Percentiles rank a stretch among this genome's conserved stretches.
phyloP scores from a whole-genome alignment of 1,284 basidiomycete species.

The Rhizopogon hawkerae region DNA sequence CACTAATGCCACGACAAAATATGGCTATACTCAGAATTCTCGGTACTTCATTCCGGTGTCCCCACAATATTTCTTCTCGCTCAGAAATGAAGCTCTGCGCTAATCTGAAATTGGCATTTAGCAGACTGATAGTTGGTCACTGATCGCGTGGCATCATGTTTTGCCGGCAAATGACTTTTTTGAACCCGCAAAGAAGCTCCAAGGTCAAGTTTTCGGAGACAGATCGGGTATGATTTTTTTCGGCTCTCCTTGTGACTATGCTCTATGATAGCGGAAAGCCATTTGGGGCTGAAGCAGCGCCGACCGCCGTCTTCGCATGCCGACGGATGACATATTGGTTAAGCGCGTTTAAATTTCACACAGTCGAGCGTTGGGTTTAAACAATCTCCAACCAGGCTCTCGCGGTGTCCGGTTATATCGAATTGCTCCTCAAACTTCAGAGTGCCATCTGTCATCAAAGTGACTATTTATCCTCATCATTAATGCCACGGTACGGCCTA shows the following conservation, averaged over 20 bases:
- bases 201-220: not conserved
- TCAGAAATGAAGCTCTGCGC: not conserved
- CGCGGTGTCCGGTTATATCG: not conserved
- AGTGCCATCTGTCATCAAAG: no score
- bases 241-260: not conserved
- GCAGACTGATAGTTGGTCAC: not conserved
- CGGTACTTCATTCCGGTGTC: not conserved
- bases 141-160: not conserved
- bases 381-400: not conserved
- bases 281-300: not conserved
- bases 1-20: not conserved
- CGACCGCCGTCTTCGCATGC: not conserved
- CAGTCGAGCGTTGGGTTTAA: not conserved
- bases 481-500: no score
- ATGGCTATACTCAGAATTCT: not conserved
- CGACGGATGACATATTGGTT: not conserved
- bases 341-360: not conserved
- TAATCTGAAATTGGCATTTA: constrained; percentile 6
- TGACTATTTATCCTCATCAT: not conserved
- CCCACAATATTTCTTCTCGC: constrained; percentile 1
- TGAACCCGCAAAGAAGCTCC: not conserved
- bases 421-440: not conserved
- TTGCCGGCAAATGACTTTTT: not conserved
- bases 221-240: constrained; percentile 1
- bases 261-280: not conserved